Evolutionary conservation across 2,329 filamentous ascomycete species (phyloP).

Genomic region (Pseudocercospora pini-densiflorae): DNA sequence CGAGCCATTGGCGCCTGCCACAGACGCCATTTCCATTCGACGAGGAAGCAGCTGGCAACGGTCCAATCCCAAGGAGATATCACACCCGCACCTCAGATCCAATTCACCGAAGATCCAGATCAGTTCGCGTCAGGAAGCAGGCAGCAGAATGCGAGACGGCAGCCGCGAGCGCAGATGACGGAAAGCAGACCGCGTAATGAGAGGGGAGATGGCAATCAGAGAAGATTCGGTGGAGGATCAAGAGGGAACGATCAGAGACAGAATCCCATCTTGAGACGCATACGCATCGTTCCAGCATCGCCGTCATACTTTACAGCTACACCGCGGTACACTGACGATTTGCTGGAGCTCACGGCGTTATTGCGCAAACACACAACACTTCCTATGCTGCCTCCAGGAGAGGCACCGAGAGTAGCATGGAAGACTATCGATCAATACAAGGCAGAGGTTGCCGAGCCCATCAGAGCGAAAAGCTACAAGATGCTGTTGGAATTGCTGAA

Average conservation of each 20-base stretch:
- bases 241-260: slow-evolving; percentile 19
- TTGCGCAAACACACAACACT: slow-evolving; percentile 73
- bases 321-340: slow-evolving; percentile 83
- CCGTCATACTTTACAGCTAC: slow-evolving; percentile 94
- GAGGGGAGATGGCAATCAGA: background rate
- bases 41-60: slow-evolving; percentile 35
- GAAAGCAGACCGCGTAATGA: slow-evolving; percentile 12
- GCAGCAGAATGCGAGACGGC: slow-evolving; percentile 1
- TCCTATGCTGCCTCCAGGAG: slow-evolving; percentile 67
- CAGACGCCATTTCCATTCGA: slow-evolving; percentile 30
- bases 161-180: slow-evolving; percentile 25
- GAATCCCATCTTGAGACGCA: slow-evolving; percentile 36
- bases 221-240: slow-evolving; percentile 12
- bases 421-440: slow-evolving; percentile 78
- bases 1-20: slow-evolving; percentile 35
- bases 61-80: slow-evolving; percentile 33
- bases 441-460: slow-evolving; percentile 68
- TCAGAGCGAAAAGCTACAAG: slow-evolving; percentile 78
- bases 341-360: slow-evolving; percentile 73
- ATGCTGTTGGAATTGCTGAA: slow-evolving; percentile 76
- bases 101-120: slow-evolving; percentile 32
- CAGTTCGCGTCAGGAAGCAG: slow-evolving; percentile 26
- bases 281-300: slow-evolving; percentile 80
- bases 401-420: slow-evolving; percentile 79
- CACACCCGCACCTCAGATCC: slow-evolving; percentile 37